Conservation (phyloP, 2,329 filamentous ascomycete species). For the Fusarium sp. region DNA sequence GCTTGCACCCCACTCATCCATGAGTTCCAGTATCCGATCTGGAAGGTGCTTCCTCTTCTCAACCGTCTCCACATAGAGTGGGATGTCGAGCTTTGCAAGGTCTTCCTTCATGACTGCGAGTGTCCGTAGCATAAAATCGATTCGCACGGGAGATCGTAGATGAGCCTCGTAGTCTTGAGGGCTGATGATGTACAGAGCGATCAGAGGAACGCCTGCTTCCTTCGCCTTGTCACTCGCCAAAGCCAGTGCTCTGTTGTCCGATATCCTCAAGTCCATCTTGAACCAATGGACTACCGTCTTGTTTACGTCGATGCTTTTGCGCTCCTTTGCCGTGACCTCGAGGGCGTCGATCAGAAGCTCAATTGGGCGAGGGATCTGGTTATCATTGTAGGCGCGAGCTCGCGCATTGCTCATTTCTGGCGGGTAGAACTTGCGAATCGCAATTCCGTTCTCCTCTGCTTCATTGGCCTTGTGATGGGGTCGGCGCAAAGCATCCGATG, state of each 20-base stretch:
- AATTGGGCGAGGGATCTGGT: slow-evolving; percentile 77
- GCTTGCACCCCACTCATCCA: slow-evolving; percentile 76
- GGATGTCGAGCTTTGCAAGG: slow-evolving; percentile 77
- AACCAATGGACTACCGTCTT: slow-evolving; percentile 88
- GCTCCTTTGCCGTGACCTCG: slow-evolving; percentile 65
- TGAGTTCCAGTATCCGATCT: slow-evolving; percentile 70
- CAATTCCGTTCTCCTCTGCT: slow-evolving; percentile 68
- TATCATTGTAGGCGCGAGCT: slow-evolving; percentile 77
- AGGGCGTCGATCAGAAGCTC: slow-evolving; percentile 72
- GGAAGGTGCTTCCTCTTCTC: slow-evolving; percentile 72
- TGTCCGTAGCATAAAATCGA: slow-evolving; percentile 84
- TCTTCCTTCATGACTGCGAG: slow-evolving; percentile 73
- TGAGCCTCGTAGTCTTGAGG: slow-evolving; percentile 89
- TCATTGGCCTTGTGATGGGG: slow-evolving; percentile 61
- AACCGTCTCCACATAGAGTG: slow-evolving; percentile 79
- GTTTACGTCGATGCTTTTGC: slow-evolving; percentile 64
- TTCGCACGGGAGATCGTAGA: slow-evolving; percentile 74
- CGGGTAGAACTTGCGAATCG: slow-evolving; percentile 82
- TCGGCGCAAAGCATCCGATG: slow-evolving; percentile 51
- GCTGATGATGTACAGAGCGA: slow-evolving; percentile 82
- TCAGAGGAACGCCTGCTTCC: slow-evolving; percentile 74
- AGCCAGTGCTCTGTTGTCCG: slow-evolving; percentile 78
- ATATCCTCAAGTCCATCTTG: slow-evolving; percentile 79
- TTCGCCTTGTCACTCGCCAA: slow-evolving; percentile 74
- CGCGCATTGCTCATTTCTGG: slow-evolving; percentile 86